Evolutionary conservation across 768 basidiomycete species (phyloP), one percentile per base, ranked within the genome.

Genomic region (Sarcodon aspratus): DNA sequence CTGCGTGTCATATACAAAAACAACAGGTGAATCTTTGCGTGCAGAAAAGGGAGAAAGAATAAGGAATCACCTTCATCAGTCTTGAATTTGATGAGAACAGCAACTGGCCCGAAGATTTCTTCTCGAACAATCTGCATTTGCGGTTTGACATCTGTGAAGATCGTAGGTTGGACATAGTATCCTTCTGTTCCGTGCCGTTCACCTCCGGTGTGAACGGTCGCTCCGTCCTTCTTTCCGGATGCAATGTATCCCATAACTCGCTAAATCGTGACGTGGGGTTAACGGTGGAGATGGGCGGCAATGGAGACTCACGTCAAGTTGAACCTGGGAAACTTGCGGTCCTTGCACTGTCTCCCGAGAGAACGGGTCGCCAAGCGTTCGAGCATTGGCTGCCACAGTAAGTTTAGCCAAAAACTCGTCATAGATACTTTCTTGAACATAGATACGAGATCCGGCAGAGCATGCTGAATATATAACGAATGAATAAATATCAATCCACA

Each of bases 81-180:
- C 53, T 76, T 70, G 66, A 89, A 88, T 60, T 77, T 79, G 64
- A 78, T 69, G 31, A 88, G 62, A 47, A 78, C 82, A 48, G 74
- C 73, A 49, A 82, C 80, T n/a, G 82, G 80, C n/a, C 80, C 80
- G 57, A 81, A 80, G 58, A 81, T 79, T 65, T 82, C 71, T 55
- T 76, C 75, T 49, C 61, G 61, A 27, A 78, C 73, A 57, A 81
- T 79, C 59, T 67, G 71, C 78, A 80, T 80, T 47, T 72, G 65
- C 12, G 69, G 65, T 35, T 62, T 70, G 51, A 70, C 70, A 54
- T 81, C 68, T n/a, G 75, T 73, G 62, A 82, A 76, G 56, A 82
- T 73, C 9, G 82, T 82, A 1, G 76, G 80, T 60, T 75, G 44
- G 63, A 84, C 71, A 66, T 70, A 82, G 67, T 68, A 81, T 13